Conservation (phyloP, 768 basidiomycete genomes). For the Tulasnella sp. region DNA sequence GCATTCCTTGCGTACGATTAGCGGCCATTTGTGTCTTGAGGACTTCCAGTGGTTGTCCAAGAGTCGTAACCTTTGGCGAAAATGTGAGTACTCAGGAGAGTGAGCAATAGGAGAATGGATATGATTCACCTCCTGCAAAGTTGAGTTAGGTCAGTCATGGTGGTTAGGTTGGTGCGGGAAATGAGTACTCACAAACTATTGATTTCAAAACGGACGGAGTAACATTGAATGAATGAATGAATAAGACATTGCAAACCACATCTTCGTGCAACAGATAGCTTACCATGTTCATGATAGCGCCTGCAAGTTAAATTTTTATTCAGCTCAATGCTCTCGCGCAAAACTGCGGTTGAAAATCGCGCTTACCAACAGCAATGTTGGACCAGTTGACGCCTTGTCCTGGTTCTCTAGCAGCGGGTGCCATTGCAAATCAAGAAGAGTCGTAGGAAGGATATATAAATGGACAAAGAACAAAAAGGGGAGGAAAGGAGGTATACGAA, state of each 20-base stretch:
- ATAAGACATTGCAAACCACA: conserved; percentile 2
- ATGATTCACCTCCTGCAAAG: conserved; percentile 7
- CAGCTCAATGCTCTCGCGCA: conserved; percentile 18
- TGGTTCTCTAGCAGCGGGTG: conserved; percentile 43
- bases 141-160: background rate
- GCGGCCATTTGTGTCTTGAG: conserved; percentile 99
- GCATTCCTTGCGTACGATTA: conserved; percentile 84
- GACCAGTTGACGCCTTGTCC: conserved; percentile 88
- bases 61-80: conserved; percentile 79
- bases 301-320: conserved; percentile 29
- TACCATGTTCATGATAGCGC: conserved; percentile 99
- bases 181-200: conserved; percentile 15
- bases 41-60: conserved; percentile 96
- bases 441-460: background rate
- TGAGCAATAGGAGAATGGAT: background rate
- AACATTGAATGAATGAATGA: conserved; percentile 18
- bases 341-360: conserved; percentile 12
- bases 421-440: conserved; percentile 13
- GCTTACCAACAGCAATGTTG: conserved; percentile 86
- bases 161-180: background rate
- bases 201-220: conserved; percentile 4
- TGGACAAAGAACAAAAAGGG: background rate
- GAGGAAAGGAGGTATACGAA: background rate
- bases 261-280: conserved; percentile 5
- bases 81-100: background rate